Evolutionary conservation across 352 stramenopile species (phyloP).

Genomic region (Globisporangium orthogonon): DNA sequence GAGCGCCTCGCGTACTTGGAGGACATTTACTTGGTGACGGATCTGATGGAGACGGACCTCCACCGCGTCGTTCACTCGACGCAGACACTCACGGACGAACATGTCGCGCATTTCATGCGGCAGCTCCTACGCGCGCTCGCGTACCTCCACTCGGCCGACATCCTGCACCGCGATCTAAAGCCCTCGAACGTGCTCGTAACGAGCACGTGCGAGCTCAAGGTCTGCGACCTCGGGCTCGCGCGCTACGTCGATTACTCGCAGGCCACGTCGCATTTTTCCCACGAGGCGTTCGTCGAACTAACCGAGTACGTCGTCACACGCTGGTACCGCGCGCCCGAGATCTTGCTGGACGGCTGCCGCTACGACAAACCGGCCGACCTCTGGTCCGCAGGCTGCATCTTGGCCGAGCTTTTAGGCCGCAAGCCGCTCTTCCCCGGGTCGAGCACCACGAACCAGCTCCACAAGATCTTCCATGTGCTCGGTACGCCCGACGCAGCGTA

Average conservation of each 20-base stretch:
- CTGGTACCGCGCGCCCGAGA: constrained; percentile 82
- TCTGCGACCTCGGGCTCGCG: constrained; percentile 90
- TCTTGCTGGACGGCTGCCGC: constrained; percentile 72
- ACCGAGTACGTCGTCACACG: constrained; percentile 88
- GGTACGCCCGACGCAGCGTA: constrained; percentile 92
- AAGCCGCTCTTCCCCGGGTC: constrained; percentile 97
- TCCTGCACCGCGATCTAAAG: constrained; percentile 96
- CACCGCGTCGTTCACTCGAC: constrained; percentile 88
- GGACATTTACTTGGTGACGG: constrained; percentile 88
- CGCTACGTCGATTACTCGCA: constrained; percentile 32
- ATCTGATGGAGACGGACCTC: constrained; percentile 89
- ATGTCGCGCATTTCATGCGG: constrained; percentile 89
- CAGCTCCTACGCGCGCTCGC: constrained; percentile 90
- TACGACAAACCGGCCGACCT: constrained; percentile 89
- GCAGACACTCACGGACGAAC: constrained; percentile 77
- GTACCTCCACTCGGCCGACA: constrained; percentile 90
- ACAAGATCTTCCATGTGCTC: constrained; percentile 96
- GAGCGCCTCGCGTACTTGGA: constrained; percentile 67
- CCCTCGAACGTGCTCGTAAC: constrained; percentile 97
- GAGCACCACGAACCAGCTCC: constrained; percentile 93
- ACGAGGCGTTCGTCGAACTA: constrained; percentile 26
- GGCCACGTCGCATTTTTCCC: constrained; percentile 13
- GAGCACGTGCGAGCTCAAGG: constrained; percentile 88
- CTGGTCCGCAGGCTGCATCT: constrained; percentile 98
- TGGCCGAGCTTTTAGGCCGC: constrained; percentile 96